These are phyloP conservation scores for Schrenkiella parvula DNA, from an alignment of 345 rosid genomes.

Conservation along the genomic window DNA sequence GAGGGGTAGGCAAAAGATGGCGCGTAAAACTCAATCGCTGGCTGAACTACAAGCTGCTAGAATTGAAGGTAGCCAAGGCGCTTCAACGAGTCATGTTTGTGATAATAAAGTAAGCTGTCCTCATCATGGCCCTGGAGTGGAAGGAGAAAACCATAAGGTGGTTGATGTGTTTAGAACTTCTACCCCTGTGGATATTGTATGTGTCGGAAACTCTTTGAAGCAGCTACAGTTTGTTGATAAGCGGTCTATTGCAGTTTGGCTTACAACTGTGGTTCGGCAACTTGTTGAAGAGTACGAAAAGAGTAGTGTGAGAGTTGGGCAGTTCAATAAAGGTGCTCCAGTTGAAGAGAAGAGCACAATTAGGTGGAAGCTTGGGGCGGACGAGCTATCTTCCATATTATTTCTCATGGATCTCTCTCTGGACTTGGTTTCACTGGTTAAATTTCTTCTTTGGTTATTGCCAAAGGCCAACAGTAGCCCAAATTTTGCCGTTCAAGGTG, in stretches of 20 bases:
- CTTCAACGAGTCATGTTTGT: slow-evolving; percentile 91
- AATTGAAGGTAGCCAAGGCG: slow-evolving; percentile 97
- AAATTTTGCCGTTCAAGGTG: slow-evolving; percentile 60
- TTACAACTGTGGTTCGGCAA: slow-evolving; percentile 61
- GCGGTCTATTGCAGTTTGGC: slow-evolving; percentile 74
- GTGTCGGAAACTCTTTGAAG: slow-evolving; percentile 71
- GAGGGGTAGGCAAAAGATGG: slow-evolving; percentile 82
- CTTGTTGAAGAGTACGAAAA: slow-evolving; percentile 80
- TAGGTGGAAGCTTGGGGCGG: slow-evolving; percentile 89
- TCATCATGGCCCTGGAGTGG: slow-evolving; percentile 65
- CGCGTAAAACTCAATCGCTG: slow-evolving; percentile 81
- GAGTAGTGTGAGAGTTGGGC: slow-evolving; percentile 55
- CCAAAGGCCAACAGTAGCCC: slow-evolving; percentile 65
- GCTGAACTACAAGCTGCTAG: slow-evolving; percentile 92
- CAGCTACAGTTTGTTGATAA: slow-evolving; percentile 69
- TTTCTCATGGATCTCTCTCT: slow-evolving; percentile 75
- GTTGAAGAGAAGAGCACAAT: slow-evolving; percentile 54
- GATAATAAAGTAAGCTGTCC: slow-evolving; percentile 74
- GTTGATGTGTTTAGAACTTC: slow-evolving; percentile 50
- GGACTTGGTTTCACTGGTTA: slow-evolving; percentile 69
- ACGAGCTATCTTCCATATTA: slow-evolving; percentile 70
- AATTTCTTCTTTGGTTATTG: slow-evolving; percentile 86
- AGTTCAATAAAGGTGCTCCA: slow-evolving; percentile 49
- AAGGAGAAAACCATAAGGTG: slow-evolving; percentile 57
- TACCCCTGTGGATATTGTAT: slow-evolving; percentile 52